Evolutionary conservation across 2,329 filamentous ascomycete species (phyloP).

Genomic region (Colletotrichum sublineola): DNA sequence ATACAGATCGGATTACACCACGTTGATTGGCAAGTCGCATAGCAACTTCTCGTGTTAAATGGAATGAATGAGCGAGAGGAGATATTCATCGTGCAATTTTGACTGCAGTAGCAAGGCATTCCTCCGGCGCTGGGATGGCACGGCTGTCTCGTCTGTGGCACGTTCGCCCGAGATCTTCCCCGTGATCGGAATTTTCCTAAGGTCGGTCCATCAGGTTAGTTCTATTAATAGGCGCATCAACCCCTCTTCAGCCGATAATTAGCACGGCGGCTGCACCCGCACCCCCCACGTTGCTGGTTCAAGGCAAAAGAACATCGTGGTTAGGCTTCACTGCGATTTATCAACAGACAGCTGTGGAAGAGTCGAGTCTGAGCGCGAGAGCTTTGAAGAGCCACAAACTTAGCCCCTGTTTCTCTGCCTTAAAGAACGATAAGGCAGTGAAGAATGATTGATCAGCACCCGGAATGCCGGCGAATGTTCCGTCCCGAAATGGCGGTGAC

Average conservation of each 20-base stretch:
- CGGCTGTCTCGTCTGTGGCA: not conserved
- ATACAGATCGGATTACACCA: slow-evolving; percentile 7
- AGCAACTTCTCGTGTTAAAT: not conserved
- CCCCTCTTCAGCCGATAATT: slow-evolving; percentile 33
- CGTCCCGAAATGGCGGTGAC: slow-evolving; percentile 43
- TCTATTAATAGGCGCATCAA: slow-evolving; percentile 36
- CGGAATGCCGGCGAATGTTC: slow-evolving; percentile 38
- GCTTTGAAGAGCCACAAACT: not conserved
- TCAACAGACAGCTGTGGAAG: not conserved
- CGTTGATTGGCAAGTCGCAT: not conserved
- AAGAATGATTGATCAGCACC: slow-evolving; percentile 35
- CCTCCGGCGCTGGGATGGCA: not conserved
- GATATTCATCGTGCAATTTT: not conserved
- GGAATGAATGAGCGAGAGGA: not conserved
- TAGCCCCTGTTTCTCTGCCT: not conserved
- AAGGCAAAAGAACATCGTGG: not conserved
- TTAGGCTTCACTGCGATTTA: not conserved
- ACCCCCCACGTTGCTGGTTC: slow-evolving; percentile 14
- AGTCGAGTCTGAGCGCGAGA: not conserved
- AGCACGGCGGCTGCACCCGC: slow-evolving; percentile 30
- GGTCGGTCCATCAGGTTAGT: slow-evolving; percentile 13
- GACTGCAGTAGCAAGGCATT: not conserved
- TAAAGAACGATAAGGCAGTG: slow-evolving; percentile 8
- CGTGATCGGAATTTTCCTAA: slow-evolving; percentile 25
- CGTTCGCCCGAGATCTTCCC: not conserved